Percentiles rank a stretch among this genome's conserved stretches.
Evolutionary conservation across 2,329 filamentous ascomycete genomes (phyloP).

Genomic region (Diaporthe caulivora): DNA sequence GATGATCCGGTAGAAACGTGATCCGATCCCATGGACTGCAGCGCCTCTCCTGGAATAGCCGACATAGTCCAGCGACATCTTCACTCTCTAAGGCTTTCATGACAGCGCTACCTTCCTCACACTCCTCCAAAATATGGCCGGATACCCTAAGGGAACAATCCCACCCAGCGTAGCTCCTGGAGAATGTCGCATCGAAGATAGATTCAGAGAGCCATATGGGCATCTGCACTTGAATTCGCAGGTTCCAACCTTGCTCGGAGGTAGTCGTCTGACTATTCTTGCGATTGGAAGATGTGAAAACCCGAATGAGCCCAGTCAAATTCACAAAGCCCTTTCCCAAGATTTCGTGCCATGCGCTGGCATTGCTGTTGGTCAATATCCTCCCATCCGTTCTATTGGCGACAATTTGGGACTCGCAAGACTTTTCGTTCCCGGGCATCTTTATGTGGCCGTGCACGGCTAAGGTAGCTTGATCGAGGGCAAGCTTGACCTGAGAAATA

Average conservation of each 20-base stretch:
- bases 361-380: background rate
- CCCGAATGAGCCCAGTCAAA: background rate
- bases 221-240: background rate
- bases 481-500: background rate
- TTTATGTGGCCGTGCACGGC: no score
- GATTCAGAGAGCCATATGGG: background rate
- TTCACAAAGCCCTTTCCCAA: background rate
- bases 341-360: background rate
- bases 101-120: background rate
- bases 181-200: background rate
- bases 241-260: background rate
- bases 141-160: background rate
- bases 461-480: background rate
- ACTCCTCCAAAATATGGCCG: rapidly evolving
- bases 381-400: no score
- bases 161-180: background rate
- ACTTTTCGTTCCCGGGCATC: no score
- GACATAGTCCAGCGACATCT: background rate
- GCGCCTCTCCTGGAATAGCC: background rate
- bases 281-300: background rate
- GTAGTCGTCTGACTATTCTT: rapidly evolving
- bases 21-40: no score
- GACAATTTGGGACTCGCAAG: no score
- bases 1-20: no score
- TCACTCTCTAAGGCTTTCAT: rapidly evolving